phyloP scores from a whole-genome alignment of 345 rosid genomes.

The Geranium rotundifolium region DNA sequence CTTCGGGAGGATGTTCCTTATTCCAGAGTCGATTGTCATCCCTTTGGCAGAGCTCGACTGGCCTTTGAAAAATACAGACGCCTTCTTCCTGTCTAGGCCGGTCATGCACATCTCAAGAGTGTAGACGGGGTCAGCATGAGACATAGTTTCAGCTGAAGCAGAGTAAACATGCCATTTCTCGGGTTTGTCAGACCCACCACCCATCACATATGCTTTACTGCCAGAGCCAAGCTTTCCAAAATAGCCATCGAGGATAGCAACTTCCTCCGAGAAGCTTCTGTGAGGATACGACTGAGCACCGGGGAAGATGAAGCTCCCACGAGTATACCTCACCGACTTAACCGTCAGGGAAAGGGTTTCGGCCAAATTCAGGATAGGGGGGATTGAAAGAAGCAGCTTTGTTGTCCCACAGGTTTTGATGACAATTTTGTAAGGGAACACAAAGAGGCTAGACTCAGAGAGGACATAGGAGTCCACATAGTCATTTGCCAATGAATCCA shows the following conservation, averaged over 20 bases:
- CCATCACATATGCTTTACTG: constrained; percentile 12
- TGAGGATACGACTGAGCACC: constrained; percentile 29
- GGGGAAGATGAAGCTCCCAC: constrained; percentile 39
- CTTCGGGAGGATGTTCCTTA: constrained; percentile 27
- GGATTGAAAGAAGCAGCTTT: constrained; percentile 29
- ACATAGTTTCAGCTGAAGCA: constrained; percentile 10
- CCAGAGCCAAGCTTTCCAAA: constrained; percentile 15
- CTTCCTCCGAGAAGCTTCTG: constrained; percentile 34
- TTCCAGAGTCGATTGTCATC: constrained; percentile 27
- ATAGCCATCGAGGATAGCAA: constrained; percentile 21
- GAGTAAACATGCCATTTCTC: constrained; percentile 33
- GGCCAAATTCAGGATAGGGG: constrained; percentile 25
- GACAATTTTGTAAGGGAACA: constrained; percentile 28
- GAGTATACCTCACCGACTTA: constrained; percentile 26
- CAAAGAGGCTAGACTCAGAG: constrained; percentile 40
- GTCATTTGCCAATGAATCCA: constrained; percentile 23
- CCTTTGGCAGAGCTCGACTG: constrained; percentile 14
- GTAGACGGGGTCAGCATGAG: constrained; percentile 2
- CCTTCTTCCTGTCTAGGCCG: constrained; percentile 24
- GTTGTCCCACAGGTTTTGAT: constrained; percentile 44
- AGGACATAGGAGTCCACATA: constrained; percentile 33
- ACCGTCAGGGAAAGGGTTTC: constrained; percentile 21
- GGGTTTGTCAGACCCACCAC: constrained; percentile 20
- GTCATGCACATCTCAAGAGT: constrained; percentile 42
- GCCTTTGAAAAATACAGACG: constrained; percentile 25